Evolutionary conservation across 495 filamentous ascomycete species (phyloP).

Genomic region (Polyplosphaeria fusca): DNA sequence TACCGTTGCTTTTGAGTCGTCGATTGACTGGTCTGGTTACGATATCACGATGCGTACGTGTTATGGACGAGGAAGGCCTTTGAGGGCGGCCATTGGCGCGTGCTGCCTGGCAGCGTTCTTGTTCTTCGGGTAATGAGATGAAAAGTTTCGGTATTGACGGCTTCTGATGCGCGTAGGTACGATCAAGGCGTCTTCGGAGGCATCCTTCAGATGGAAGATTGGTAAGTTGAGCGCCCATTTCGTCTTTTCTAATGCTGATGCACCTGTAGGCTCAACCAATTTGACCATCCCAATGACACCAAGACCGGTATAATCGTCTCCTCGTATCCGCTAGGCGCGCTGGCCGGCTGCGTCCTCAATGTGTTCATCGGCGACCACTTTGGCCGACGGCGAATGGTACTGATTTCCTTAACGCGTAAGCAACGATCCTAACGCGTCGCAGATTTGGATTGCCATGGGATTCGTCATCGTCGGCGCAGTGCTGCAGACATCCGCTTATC

Average conservation of each 20-base stretch:
- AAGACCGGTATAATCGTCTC: constrained; percentile 37
- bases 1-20: no score
- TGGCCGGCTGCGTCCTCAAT: constrained; percentile 34
- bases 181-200: constrained; percentile 55
- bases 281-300: constrained; percentile 28
- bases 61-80: constrained; percentile 4
- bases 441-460: constrained; percentile 38
- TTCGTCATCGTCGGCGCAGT: constrained; percentile 36
- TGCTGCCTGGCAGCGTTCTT: constrained; percentile 37
- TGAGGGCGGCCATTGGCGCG: constrained; percentile 34
- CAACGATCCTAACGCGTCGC: neutral
- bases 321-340: constrained; percentile 36
- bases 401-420: no score
- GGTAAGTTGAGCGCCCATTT: no score
- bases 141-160: neutral
- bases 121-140: constrained; percentile 27
- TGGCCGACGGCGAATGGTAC: constrained; percentile 24
- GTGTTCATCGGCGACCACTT: constrained; percentile 33
- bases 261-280: constrained; percentile 42
- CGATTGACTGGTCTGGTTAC: no score
- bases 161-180: constrained; percentile 32
- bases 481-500: constrained; percentile 33
- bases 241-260: no score
- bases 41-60: neutral
- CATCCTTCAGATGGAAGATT: constrained; percentile 48